Evolutionary conservation across 257 asterid genomes (phyloP).

Genomic region (Henckelia pumila): DNA sequence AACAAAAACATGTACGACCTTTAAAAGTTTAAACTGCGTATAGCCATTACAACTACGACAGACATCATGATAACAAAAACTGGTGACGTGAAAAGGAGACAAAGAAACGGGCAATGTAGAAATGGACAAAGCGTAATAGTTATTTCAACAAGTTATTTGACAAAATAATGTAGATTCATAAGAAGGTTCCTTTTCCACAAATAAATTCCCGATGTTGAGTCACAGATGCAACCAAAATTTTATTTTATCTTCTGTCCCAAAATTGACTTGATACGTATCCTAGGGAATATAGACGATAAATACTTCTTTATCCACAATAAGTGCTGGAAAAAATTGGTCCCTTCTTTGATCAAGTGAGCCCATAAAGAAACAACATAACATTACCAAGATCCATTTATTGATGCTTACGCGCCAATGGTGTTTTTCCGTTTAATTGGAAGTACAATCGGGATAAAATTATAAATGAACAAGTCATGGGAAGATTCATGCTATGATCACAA

Average conservation of each 20-base stretch:
- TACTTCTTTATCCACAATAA: background rate
- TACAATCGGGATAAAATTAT: too few species aligned
- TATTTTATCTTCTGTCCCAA: background rate
- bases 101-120: background rate
- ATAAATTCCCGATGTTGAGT: background rate
- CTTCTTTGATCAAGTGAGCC: background rate
- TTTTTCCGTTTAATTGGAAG: too few species aligned
- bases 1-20: slow-evolving; percentile 13
- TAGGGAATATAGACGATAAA: too few species aligned
- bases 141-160: background rate
- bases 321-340: background rate
- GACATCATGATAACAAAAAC: slow-evolving; percentile 4
- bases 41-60: background rate
- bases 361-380: background rate
- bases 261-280: background rate
- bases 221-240: background rate
- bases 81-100: background rate
- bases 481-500: background rate
- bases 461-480: background rate
- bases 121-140: background rate
- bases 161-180: background rate
- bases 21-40: background rate
- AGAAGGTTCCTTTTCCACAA: background rate
- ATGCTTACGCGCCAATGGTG: too few species aligned
- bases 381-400: background rate